Evolutionary conservation across 2,329 filamentous ascomycete genomes (phyloP), one percentile per base, ranked within the genome.

Genomic region (Ceratocystis smalleyi): DNA sequence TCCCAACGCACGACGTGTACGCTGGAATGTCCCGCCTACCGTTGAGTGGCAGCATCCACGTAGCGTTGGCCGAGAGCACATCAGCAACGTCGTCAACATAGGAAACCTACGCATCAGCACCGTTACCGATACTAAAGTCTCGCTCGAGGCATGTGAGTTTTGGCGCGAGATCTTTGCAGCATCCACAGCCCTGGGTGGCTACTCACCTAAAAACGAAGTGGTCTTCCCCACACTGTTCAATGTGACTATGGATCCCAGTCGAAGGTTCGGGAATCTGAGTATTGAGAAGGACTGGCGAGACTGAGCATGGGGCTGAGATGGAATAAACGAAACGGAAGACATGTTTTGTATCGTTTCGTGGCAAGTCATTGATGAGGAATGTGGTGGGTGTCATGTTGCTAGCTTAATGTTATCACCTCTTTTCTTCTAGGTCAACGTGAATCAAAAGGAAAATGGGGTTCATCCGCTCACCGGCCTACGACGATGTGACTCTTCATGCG

Each of bases 1-100:
- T 64, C 76, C 75, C 10, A 77, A 77, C 67, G 73, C 68, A 0
- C 70, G 70, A 27, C 68, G 71, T 1, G 70, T 71, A 40, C 64
- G 68, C 5, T 67, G 69, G 32, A 72, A 72, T 35, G n/a, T 76
- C 5, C 74, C 74, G 43, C 69, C 72, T 1, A 73, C 74, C 1
- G 68, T 74, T 7, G 61, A 69, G 5, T 77, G 75, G 74, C 68
- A 70, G 17, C 71, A 72, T 45, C 71, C 73, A 6, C 65, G 67
- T 22, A 69, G 66, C 24, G 64, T 60, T 7, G 62, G 59, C n/a
- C 17, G 43, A 19, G 70, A 74, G 59, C 65, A 69, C 43, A 67
- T 73, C 2, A 60, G 61, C 1, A 69, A 70, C 7, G 73, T 75
- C 1, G 64, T 75, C 55, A 71, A 75, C 45, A 71, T 75, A 15